These are phyloP conservation scores for Leishmania aethiopica DNA, from an alignment of 208 protist genomes.

Conservation along the genomic window DNA sequence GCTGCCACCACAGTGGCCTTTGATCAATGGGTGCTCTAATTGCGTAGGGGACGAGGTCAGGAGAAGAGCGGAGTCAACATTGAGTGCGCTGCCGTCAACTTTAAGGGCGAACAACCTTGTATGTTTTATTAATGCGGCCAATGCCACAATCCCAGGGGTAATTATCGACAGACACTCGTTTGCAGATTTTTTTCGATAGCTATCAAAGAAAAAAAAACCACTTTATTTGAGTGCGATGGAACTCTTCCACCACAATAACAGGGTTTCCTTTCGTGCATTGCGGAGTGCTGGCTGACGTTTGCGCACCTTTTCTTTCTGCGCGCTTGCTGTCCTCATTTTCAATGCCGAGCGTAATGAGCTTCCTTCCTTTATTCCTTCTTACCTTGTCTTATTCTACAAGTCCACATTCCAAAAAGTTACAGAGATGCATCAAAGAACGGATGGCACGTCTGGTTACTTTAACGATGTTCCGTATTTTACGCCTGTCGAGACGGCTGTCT, in stretches of 20 bases:
- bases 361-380: slow-evolving; percentile 1
- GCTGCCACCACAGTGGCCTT: slow-evolving; percentile 19
- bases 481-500: slow-evolving; percentile 61
- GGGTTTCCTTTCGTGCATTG: neutral
- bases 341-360: neutral
- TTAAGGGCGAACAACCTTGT: slow-evolving; percentile 37
- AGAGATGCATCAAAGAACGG: slow-evolving; percentile 33
- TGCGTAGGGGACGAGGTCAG: neutral
- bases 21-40: slow-evolving; percentile 17
- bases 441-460: slow-evolving; percentile 59
- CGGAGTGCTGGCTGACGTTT: neutral
- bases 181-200: slow-evolving; percentile 7
- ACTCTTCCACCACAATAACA: neutral
- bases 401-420: neutral
- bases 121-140: slow-evolving; percentile 46
- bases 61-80: slow-evolving; percentile 4
- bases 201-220: neutral
- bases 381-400: neutral
- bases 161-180: slow-evolving; percentile 32
- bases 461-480: slow-evolving; percentile 72
- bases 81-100: neutral
- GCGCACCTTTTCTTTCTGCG: neutral
- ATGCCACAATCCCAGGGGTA: slow-evolving; percentile 27
- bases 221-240: slow-evolving; percentile 5
- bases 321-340: neutral